Evolutionary conservation across 371 early-diverging fungal species (phyloP).

Genomic region (Apophysomyces ossiformis): DNA sequence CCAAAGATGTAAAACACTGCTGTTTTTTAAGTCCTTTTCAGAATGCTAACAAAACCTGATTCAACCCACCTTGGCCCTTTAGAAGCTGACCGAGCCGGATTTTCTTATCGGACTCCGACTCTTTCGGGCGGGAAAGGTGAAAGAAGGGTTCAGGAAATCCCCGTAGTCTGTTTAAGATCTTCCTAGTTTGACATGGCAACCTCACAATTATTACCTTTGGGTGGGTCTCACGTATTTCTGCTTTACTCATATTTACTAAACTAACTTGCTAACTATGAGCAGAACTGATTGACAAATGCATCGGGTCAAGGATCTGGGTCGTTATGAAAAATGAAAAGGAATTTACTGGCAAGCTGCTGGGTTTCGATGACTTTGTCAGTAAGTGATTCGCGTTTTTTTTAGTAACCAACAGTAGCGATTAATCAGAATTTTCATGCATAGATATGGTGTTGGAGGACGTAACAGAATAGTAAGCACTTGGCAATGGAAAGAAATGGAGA

Average conservation of each 20-base stretch:
- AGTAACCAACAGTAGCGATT: background rate
- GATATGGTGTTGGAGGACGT: conserved; percentile 98
- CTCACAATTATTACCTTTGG: conserved; percentile 54
- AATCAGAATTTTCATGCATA: conserved; percentile 28
- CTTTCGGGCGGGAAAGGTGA: no score
- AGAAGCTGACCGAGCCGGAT: no score
- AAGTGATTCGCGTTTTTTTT: conserved; percentile 31
- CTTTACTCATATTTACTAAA: background rate
- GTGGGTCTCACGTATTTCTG: conserved; percentile 16
- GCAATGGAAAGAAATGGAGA: background rate
- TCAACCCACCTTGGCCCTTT: no score
- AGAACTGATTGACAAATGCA: conserved; percentile 98
- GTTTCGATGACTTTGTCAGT: conserved; percentile 99
- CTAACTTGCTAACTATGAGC: background rate
- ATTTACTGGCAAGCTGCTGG: conserved; percentile 91
- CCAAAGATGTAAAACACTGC: no score
- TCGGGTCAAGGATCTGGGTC: conserved; percentile 96
- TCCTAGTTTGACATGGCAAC: conserved; percentile 26
- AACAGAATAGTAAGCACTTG: conserved; percentile 65
- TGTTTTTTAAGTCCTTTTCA: no score
- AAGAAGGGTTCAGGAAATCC: no score
- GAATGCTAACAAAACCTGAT: no score
- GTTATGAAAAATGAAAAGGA: conserved; percentile 96
- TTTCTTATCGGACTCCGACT: no score
- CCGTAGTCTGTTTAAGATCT: background rate